Evolutionary conservation across 2,329 filamentous ascomycete genomes (phyloP).

Genomic region (Fusarium lateritium): DNA sequence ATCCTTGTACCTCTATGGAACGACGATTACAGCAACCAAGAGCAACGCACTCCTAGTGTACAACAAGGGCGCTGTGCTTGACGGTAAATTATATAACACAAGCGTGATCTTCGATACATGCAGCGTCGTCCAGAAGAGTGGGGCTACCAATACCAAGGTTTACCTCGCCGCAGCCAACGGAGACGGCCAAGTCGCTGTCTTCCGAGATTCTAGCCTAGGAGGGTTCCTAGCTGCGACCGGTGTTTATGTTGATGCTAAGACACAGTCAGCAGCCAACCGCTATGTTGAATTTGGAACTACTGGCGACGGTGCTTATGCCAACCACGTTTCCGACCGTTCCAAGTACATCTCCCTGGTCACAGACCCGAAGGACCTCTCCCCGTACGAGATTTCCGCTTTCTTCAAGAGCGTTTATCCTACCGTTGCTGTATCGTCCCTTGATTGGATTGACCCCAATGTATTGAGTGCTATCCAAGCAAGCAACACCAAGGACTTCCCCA

Average conservation of each 20-base stretch:
- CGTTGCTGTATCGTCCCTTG: constrained; percentile 25
- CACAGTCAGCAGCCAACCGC: constrained; percentile 52
- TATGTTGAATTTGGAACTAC: constrained; percentile 60
- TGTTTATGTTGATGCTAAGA: constrained; percentile 50
- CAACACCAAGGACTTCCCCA: constrained; percentile 31
- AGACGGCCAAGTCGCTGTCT: constrained; percentile 58
- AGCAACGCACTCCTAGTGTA: constrained; percentile 53
- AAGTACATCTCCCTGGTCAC: constrained; percentile 55
- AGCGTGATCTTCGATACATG: constrained; percentile 59
- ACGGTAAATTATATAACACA: constrained; percentile 54
- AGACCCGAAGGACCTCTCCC: constrained; percentile 50
- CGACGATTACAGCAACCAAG: constrained; percentile 58
- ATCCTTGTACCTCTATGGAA: constrained; percentile 59
- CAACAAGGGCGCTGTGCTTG: constrained; percentile 54
- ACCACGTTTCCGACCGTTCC: constrained; percentile 53
- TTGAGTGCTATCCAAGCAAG: constrained; percentile 39
- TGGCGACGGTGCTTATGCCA: constrained; percentile 58
- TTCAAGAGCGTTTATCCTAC: constrained; percentile 28
- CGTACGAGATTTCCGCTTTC: constrained; percentile 38
- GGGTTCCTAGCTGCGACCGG: constrained; percentile 56
- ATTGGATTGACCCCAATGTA: constrained; percentile 44
- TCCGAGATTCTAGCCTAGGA: constrained; percentile 56
- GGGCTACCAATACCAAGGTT: constrained; percentile 55
- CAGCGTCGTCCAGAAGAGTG: constrained; percentile 51
- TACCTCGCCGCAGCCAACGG: constrained; percentile 60